phyloP scores from a whole-genome alignment of 1,284 basidiomycete genomes.

The Malassezia sympodialis region DNA sequence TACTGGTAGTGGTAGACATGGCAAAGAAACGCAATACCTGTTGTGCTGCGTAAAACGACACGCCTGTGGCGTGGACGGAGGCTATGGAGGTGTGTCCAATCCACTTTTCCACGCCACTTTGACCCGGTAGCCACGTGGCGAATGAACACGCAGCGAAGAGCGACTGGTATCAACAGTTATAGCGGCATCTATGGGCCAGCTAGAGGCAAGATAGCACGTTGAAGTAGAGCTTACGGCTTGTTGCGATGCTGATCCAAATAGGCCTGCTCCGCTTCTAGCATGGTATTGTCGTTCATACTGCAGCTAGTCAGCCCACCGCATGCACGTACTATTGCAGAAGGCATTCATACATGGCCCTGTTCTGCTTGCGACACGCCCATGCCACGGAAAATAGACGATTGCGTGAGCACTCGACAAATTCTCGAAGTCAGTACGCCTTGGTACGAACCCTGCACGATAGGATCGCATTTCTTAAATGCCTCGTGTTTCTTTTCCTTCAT shows the following conservation, averaged over 20 bases:
- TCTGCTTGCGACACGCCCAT: constrained; percentile 16
- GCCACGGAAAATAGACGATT: constrained; percentile 11
- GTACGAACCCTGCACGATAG: constrained; percentile 14
- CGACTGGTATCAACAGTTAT: neutral
- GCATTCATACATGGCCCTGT: constrained; percentile 10
- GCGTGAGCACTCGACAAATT: constrained; percentile 15
- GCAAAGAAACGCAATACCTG: neutral
- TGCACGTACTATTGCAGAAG: constrained; percentile 8
- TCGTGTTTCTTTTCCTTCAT: constrained; percentile 8
- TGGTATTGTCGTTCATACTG: constrained; percentile 4
- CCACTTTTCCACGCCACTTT: constrained; percentile 11
- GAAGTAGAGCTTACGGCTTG: neutral
- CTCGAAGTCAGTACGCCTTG: neutral
- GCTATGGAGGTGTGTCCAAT: constrained; percentile 5
- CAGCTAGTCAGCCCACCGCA: neutral
- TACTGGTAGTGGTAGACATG: neutral
- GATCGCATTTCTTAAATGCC: constrained; percentile 16
- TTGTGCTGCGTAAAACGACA: neutral
- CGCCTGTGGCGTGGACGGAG: neutral
- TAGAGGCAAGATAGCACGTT: neutral
- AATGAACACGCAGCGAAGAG: neutral
- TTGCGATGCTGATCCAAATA: constrained; percentile 7
- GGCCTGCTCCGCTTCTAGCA: constrained; percentile 8
- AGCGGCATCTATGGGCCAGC: neutral
- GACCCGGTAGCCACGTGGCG: neutral